Conservation (phyloP, 1,139 yeast species). For the Debaryomycetaceae sp. region DNA sequence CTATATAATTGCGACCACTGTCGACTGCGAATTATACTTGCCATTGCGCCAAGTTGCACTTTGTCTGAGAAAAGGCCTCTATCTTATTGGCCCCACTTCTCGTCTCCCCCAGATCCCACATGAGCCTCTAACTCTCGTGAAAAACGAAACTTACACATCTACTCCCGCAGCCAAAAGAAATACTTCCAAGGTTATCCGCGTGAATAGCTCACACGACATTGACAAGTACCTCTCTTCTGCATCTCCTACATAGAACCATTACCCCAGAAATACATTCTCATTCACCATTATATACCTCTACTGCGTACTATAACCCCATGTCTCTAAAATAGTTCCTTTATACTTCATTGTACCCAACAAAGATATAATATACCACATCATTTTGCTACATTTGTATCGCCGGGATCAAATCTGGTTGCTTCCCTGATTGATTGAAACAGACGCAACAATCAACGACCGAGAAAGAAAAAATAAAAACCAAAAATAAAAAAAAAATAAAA, state of each 20-base stretch:
- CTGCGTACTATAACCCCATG: no score
- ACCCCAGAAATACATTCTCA: neutral
- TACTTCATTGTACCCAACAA: no score
- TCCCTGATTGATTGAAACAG: no score
- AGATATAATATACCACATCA: no score
- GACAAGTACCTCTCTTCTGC: neutral
- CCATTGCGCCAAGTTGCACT: neutral
- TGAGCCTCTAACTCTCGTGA: neutral
- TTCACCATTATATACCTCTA: no score
- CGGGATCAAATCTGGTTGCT: no score
- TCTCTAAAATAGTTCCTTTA: no score
- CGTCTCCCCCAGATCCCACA: neutral
- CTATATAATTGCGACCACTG: constrained; percentile 5
- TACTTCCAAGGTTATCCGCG: neutral
- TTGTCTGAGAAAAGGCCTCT: constrained; percentile 2
- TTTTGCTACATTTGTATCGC: no score
- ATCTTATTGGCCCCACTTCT: constrained; percentile 4
- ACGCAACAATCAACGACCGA: no score
- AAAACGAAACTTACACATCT: neutral
- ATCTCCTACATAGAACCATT: neutral
- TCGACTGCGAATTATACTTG: neutral
- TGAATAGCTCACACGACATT: neutral
- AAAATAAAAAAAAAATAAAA: no score
- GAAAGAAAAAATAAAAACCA: no score
- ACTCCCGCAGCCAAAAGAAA: neutral